These are phyloP conservation scores for Aspergillus cavernicola DNA, from an alignment of 495 filamentous ascomycete species.

Conservation along the genomic window DNA sequence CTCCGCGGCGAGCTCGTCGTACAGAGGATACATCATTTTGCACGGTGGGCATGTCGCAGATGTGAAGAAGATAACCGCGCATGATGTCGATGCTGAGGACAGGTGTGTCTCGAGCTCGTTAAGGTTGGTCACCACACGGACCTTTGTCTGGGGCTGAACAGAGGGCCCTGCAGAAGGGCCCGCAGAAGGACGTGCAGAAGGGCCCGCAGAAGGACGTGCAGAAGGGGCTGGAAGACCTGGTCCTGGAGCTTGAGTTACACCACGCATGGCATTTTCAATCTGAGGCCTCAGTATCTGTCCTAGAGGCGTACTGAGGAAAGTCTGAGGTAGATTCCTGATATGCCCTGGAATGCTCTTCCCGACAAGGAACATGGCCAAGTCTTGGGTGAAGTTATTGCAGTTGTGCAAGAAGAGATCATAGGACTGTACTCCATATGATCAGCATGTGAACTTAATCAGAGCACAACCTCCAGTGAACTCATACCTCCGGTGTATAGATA, in stretches of 20 bases:
- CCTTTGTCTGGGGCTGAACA: constrained; percentile 20
- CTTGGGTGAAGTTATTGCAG: constrained; percentile 98
- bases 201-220: constrained; percentile 17
- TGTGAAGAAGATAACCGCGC: constrained; percentile 90
- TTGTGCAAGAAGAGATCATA: constrained; percentile 91
- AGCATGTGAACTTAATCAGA: neutral
- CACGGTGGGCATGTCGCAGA: constrained; percentile 84
- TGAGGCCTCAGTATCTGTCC: constrained; percentile 86
- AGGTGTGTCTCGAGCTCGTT: constrained; percentile 60
- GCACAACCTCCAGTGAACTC: neutral
- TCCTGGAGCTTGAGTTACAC: constrained; percentile 55
- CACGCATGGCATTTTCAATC: constrained; percentile 69
- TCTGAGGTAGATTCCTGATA: constrained; percentile 83
- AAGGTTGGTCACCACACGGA: constrained; percentile 51
- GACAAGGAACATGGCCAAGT: constrained; percentile 86
- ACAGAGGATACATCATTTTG: constrained; percentile 77
- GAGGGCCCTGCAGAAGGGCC: too few species aligned
- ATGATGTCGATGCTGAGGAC: constrained; percentile 54
- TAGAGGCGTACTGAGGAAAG: constrained; percentile 84
- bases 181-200: constrained; percentile 17
- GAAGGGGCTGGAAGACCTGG: constrained; percentile 10
- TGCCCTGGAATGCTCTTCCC: constrained; percentile 84
- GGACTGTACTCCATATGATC: constrained; percentile 54
- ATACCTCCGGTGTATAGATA: constrained; percentile 78
- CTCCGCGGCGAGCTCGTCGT: constrained; percentile 75